Conservation (phyloP, 1,139 yeast species). For the Pichia sp. region DNA sequence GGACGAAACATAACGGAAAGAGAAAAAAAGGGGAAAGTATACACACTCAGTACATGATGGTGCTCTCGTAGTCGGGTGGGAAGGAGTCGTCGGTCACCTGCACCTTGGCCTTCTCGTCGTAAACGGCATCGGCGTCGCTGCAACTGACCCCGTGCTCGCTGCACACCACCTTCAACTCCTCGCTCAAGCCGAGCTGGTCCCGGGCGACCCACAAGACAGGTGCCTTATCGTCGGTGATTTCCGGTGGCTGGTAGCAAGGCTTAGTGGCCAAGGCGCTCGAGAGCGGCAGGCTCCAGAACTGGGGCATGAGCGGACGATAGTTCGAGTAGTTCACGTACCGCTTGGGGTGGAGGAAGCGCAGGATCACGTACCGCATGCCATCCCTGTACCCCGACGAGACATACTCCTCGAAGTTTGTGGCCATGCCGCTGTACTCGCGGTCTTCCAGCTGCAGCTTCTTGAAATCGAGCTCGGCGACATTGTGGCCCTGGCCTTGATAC, state of each 20-base stretch:
- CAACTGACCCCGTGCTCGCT: slow-evolving; percentile 44
- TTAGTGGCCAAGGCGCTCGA: slow-evolving; percentile 26
- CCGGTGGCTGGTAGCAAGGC: slow-evolving; percentile 65
- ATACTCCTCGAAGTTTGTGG: slow-evolving; percentile 10
- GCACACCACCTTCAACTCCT: slow-evolving; percentile 49
- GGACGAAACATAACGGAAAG: slow-evolving; percentile 3
- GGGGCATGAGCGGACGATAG: slow-evolving; percentile 53
- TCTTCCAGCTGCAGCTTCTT: slow-evolving; percentile 4
- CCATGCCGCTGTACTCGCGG: slow-evolving; percentile 6
- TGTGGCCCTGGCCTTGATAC: not conserved
- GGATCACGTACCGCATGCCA: slow-evolving; percentile 23
- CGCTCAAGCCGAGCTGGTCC: slow-evolving; percentile 79
- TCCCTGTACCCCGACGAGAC: not conserved
- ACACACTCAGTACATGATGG: slow-evolving; percentile 11
- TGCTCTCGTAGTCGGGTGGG: slow-evolving; percentile 40
- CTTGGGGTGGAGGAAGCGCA: slow-evolving; percentile 63
- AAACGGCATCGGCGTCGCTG: slow-evolving; percentile 61
- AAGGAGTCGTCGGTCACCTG: slow-evolving; percentile 51
- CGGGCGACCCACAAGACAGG: slow-evolving; percentile 85
- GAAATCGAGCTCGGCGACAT: not conserved
- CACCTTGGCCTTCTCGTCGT: slow-evolving; percentile 56
- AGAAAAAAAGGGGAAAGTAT: not conserved
- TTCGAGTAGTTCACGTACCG: slow-evolving; percentile 53
- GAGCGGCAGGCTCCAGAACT: slow-evolving; percentile 37
- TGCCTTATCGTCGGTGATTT: slow-evolving; percentile 50